These are phyloP conservation scores for Ophiosphaerella herpotricha DNA, from an alignment of 2,329 filamentous ascomycete genomes.

Conservation along the genomic window DNA sequence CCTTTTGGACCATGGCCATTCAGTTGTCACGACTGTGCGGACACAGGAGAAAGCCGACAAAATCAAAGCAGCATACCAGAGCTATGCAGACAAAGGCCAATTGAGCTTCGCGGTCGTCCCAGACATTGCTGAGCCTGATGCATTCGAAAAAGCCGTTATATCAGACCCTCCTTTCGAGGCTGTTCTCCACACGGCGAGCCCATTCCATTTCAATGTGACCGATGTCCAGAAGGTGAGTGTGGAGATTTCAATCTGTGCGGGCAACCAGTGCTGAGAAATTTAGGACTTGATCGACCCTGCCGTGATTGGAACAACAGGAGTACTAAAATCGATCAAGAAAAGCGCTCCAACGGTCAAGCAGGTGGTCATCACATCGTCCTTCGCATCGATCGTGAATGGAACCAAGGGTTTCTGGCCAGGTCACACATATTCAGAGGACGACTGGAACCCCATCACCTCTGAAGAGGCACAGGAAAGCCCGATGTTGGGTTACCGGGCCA, in stretches of 20 bases:
- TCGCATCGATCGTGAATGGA: slow-evolving; percentile 66
- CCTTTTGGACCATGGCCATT: slow-evolving; percentile 61
- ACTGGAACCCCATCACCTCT: slow-evolving; percentile 63
- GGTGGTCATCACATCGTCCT: slow-evolving; percentile 72
- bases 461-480: slow-evolving; percentile 54
- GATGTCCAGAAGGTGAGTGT: slow-evolving; percentile 64
- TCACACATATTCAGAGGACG: slow-evolving; percentile 58
- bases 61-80: slow-evolving; percentile 60
- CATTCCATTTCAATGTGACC: slow-evolving; percentile 75
- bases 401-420: slow-evolving; percentile 57
- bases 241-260: no score
- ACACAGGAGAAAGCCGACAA: slow-evolving; percentile 65
- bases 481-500: slow-evolving; percentile 55
- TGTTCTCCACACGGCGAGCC: slow-evolving; percentile 58
- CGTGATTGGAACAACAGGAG: slow-evolving; percentile 66
- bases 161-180: slow-evolving; percentile 70
- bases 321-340: slow-evolving; percentile 65
- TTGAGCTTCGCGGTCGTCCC: slow-evolving; percentile 70
- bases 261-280: slow-evolving; percentile 4
- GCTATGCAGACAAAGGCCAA: slow-evolving; percentile 56
- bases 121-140: slow-evolving; percentile 71
- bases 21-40: slow-evolving; percentile 66
- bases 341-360: slow-evolving; percentile 69
- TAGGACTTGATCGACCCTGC: slow-evolving; percentile 63
- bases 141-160: slow-evolving; percentile 67